A percentile compares a stretch with the other conserved stretches of the same genome.
Conservation (phyloP, 495 filamentous ascomycete species). For the Penicillium soppii region DNA sequence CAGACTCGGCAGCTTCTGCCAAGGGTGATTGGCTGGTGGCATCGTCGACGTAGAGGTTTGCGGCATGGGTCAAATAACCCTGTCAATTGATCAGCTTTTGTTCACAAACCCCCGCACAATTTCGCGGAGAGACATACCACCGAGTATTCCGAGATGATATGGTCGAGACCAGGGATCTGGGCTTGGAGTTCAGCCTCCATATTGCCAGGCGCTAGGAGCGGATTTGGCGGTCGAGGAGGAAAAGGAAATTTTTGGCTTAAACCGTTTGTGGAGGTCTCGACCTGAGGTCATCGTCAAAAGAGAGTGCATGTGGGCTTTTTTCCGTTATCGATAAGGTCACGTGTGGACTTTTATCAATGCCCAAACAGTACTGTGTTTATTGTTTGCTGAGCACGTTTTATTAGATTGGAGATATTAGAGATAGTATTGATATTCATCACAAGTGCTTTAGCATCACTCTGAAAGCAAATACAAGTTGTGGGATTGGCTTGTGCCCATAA, state of each 20-base stretch:
- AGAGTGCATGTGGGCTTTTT: constrained; percentile 34
- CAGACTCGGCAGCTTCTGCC: constrained; percentile 76
- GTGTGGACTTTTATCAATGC: background rate
- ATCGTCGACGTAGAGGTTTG: constrained; percentile 76
- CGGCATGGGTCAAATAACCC: constrained; percentile 92
- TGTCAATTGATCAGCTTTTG: constrained; percentile 22
- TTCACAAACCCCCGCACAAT: background rate
- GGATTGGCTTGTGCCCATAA: too few species aligned
- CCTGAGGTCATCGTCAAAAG: constrained; percentile 6
- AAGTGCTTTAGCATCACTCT: too few species aligned
- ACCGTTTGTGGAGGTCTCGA: background rate
- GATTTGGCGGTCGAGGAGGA: background rate
- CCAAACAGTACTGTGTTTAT: background rate
- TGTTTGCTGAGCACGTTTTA: too few species aligned
- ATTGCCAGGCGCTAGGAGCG: constrained; percentile 6
- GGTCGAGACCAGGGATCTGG: constrained; percentile 85
- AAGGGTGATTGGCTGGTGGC: constrained; percentile 67
- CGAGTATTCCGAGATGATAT: constrained; percentile 87
- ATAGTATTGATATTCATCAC: too few species aligned
- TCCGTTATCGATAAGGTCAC: constrained; percentile 34
- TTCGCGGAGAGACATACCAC: constrained; percentile 46
- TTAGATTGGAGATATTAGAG: too few species aligned
- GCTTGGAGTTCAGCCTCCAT: constrained; percentile 94
- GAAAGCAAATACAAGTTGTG: too few species aligned
- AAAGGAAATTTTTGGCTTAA: constrained; percentile 13